These are phyloP conservation scores for Yamadazyma jaroonii DNA, from an alignment of 1,139 yeast species.

Conservation along the genomic window DNA sequence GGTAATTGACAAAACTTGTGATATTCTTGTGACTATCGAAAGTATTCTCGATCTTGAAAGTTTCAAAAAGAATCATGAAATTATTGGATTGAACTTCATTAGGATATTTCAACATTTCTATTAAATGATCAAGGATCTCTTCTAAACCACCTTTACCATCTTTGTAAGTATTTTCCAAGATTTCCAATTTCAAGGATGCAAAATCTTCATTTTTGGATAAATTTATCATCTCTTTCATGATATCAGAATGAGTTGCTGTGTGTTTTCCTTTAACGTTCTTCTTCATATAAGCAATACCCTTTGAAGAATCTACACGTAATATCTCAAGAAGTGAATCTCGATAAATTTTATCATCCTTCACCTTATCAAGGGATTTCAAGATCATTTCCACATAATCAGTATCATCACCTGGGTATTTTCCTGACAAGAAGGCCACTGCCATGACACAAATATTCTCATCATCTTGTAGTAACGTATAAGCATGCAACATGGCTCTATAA, in stretches of 20 bases:
- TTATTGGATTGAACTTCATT: slow-evolving; percentile 21
- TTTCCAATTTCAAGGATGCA: slow-evolving; percentile 31
- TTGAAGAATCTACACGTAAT: slow-evolving; percentile 25
- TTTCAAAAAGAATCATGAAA: slow-evolving; percentile 23
- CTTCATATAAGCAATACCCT: slow-evolving; percentile 32
- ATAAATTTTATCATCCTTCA: slow-evolving; percentile 23
- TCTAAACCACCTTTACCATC: slow-evolving; percentile 16
- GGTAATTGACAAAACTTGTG: slow-evolving; percentile 36
- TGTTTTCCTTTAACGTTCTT: slow-evolving; percentile 24
- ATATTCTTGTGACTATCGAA: slow-evolving; percentile 20
- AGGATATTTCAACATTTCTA: slow-evolving; percentile 13
- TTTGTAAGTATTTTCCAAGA: slow-evolving; percentile 29
- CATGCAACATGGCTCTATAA: slow-evolving; percentile 11
- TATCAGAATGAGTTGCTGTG: slow-evolving; percentile 27
- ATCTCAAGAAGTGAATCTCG: slow-evolving; percentile 25
- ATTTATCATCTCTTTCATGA: slow-evolving; percentile 27
- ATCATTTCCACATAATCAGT: slow-evolving; percentile 14
- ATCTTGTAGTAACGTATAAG: slow-evolving; percentile 11
- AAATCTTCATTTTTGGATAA: slow-evolving; percentile 22
- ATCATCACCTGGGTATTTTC: background rate
- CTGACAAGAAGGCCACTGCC: slow-evolving; percentile 10
- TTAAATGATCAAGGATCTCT: slow-evolving; percentile 18
- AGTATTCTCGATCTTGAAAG: slow-evolving; percentile 30
- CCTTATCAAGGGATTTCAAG: slow-evolving; percentile 14
- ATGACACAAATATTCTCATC: slow-evolving; percentile 16